These are phyloP conservation scores for Apiospora saccharicola DNA, from an alignment of 2,329 filamentous ascomycete species.

Conservation along the genomic window DNA sequence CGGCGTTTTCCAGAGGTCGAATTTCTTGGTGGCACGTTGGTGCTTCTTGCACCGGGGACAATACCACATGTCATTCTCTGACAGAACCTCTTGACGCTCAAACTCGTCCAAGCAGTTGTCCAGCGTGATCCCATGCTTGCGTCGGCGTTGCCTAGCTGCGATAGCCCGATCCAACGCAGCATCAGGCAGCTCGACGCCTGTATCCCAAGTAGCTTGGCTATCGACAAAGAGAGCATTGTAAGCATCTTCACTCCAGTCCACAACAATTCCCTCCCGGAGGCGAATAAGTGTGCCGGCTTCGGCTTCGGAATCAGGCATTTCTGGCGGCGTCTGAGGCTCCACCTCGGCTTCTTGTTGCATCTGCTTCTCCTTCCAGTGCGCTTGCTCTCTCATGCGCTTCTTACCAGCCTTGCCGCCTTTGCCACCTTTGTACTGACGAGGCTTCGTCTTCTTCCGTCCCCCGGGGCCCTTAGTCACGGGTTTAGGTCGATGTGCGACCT, in stretches of 20 bases:
- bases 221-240: constrained; percentile 76
- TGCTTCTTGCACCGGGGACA: constrained; percentile 96
- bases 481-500: constrained; percentile 34
- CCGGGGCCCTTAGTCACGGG: constrained; percentile 35
- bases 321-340: constrained; percentile 35
- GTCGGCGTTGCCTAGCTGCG: constrained; percentile 68
- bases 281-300: constrained; percentile 73
- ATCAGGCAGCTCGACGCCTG: constrained; percentile 63
- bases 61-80: constrained; percentile 97
- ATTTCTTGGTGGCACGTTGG: constrained; percentile 90
- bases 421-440: constrained; percentile 50
- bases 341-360: constrained; percentile 38
- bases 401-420: constrained; percentile 46
- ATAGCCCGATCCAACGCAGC: constrained; percentile 70
- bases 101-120: constrained; percentile 95
- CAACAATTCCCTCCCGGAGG: constrained; percentile 82
- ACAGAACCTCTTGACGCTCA: constrained; percentile 90
- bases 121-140: constrained; percentile 79
- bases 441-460: constrained; percentile 55
- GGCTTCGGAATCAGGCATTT: constrained; percentile 45
- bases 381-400: constrained; percentile 41
- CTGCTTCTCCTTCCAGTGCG: constrained; percentile 39
- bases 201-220: constrained; percentile 62
- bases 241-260: constrained; percentile 81
- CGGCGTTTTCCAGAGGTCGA: constrained; percentile 95